Percentiles rank a stretch among this genome's conserved stretches.
These are phyloP conservation scores for Rhizopogon vesiculosus DNA, from an alignment of 768 basidiomycete species.

Conservation along the genomic window DNA sequence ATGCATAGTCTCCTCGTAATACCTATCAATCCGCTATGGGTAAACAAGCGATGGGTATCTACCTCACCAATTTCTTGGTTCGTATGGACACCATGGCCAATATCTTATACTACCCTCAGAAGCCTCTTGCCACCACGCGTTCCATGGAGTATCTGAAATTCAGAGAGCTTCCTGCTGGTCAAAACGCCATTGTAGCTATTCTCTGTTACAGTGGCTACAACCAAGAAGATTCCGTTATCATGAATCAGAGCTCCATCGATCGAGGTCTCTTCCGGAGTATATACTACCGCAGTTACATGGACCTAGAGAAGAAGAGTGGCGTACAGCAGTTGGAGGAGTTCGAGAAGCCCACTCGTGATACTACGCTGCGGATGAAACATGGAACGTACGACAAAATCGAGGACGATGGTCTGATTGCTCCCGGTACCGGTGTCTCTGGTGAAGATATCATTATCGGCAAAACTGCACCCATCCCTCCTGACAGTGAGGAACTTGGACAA, in stretches of 20 bases:
- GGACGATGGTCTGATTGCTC: conserved; percentile 92
- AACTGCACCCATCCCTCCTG: conserved; percentile 94
- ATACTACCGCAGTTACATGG: conserved; percentile 98
- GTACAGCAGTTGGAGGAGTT: conserved; percentile 92
- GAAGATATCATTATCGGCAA: conserved; percentile 99
- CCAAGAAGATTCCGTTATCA: conserved; percentile 99
- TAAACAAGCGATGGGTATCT: conserved; percentile 99
- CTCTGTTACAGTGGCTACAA: conserved; percentile 99
- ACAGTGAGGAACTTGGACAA: conserved; percentile 96
- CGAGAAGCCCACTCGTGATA: conserved; percentile 91
- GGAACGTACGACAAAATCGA: conserved; percentile 99
- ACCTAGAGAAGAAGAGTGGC: conserved; percentile 95
- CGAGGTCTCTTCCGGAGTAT: conserved; percentile 98
- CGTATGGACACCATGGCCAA: conserved; percentile 99
- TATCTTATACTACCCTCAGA: conserved; percentile 98
- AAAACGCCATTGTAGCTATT: conserved; percentile 98
- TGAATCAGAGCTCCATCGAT: conserved; percentile 99
- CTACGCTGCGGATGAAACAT: conserved; percentile 94
- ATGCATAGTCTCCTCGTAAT: conserved; percentile 89
- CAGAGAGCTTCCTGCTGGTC: conserved; percentile 97
- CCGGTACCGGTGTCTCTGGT: conserved; percentile 90
- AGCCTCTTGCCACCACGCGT: conserved; percentile 96
- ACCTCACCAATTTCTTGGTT: conserved; percentile 95
- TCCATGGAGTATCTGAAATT: conserved; percentile 99
- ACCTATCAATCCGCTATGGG: conserved; percentile 99